Conservation (phyloP, 1,284 basidiomycete genomes). For the Peniophora sp. region DNA sequence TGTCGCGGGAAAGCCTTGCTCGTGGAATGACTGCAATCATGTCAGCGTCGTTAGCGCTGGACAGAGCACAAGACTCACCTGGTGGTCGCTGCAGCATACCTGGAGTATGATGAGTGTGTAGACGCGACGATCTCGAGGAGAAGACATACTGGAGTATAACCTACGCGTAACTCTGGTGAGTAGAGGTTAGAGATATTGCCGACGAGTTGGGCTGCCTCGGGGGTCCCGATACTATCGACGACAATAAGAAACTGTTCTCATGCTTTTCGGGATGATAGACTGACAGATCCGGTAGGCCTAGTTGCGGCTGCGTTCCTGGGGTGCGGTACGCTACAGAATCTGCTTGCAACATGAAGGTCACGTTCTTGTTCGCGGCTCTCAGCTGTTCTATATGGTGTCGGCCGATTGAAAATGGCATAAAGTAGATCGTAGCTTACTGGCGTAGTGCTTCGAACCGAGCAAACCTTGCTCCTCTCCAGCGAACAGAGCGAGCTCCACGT, state of each 20-base stretch:
- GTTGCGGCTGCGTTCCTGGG: slow-evolving; percentile 66
- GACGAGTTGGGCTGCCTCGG: slow-evolving; percentile 68
- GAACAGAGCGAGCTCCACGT: slow-evolving; percentile 66
- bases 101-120: slow-evolving; percentile 13
- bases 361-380: slow-evolving; percentile 47
- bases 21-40: slow-evolving; percentile 58
- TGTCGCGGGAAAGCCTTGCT: slow-evolving; percentile 75
- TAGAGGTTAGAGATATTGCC: slow-evolving; percentile 69
- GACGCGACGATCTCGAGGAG: not conserved
- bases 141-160: slow-evolving; percentile 50
- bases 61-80: no score
- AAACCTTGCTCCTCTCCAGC: slow-evolving; percentile 71
- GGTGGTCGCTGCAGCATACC: slow-evolving; percentile 87
- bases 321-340: slow-evolving; percentile 83
- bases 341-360: slow-evolving; percentile 79
- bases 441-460: slow-evolving; percentile 57
- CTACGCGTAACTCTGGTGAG: slow-evolving; percentile 75
- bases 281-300: slow-evolving; percentile 62
- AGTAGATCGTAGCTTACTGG: slow-evolving; percentile 33
- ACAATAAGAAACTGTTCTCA: not conserved
- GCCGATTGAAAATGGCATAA: no score
- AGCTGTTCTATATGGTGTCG: no score
- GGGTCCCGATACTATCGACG: slow-evolving; percentile 60
- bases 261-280: slow-evolving; percentile 12
- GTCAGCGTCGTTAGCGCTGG: no score